Evolutionary conservation across 352 stramenopile species (phyloP).

Genomic region (Globisporangium uncinulatum): DNA sequence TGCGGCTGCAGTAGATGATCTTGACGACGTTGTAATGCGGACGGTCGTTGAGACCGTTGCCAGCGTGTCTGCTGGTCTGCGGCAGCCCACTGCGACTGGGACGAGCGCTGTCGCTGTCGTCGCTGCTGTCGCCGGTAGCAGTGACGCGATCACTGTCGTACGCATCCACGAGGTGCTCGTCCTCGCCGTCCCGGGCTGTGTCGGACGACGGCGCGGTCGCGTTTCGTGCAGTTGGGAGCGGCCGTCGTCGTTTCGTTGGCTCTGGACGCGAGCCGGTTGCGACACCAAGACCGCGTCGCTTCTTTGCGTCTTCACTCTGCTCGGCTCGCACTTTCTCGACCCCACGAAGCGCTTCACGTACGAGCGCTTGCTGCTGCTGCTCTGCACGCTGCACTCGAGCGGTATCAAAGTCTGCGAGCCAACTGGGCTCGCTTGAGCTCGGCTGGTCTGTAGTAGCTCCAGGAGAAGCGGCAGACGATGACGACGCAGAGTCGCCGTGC

Average conservation of each 20-base stretch:
- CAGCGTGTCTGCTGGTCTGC: not conserved
- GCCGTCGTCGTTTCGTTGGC: slow-evolving; percentile 28
- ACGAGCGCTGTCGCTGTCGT: slow-evolving; percentile 23
- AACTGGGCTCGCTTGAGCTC: slow-evolving; percentile 35
- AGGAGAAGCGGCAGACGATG: not conserved
- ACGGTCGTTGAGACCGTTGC: slow-evolving; percentile 13
- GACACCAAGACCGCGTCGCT: slow-evolving; percentile 50
- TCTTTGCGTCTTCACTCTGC: slow-evolving; percentile 46
- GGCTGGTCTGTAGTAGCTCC: not conserved
- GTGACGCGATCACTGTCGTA: slow-evolving; percentile 62
- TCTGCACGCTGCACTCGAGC: slow-evolving; percentile 34
- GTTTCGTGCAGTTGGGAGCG: not conserved
- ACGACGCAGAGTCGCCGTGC: not conserved
- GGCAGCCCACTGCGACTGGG: not conserved
- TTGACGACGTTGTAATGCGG: slow-evolving; percentile 50
- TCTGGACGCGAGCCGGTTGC: slow-evolving; percentile 58
- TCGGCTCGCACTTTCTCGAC: slow-evolving; percentile 52
- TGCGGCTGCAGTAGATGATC: slow-evolving; percentile 90
- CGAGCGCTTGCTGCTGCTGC: slow-evolving; percentile 39
- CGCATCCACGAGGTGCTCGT: slow-evolving; percentile 61
- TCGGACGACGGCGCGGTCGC: not conserved
- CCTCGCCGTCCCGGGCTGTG: slow-evolving; percentile 19
- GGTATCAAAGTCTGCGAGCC: slow-evolving; percentile 56
- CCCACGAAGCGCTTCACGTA: slow-evolving; percentile 36
- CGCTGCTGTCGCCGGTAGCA: slow-evolving; percentile 21